These are phyloP conservation scores for Tardiomyces depauwii DNA, from an alignment of 1,139 yeast species.

Conservation along the genomic window DNA sequence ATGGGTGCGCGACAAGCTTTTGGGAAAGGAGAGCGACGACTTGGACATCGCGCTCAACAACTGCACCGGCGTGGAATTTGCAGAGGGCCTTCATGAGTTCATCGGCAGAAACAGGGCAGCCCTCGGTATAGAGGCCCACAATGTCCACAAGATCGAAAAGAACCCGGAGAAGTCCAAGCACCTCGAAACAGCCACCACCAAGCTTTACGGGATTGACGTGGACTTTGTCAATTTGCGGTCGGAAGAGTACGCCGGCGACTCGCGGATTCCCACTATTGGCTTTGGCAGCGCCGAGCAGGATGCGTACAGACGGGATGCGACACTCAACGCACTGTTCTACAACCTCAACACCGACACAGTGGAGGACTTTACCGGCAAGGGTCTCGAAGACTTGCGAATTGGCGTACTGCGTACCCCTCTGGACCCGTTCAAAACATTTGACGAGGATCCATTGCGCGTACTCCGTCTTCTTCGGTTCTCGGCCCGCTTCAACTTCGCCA, in stretches of 20 bases:
- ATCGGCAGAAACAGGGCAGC: conserved; percentile 27
- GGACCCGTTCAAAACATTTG: conserved; percentile 69
- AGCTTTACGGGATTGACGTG: conserved; percentile 64
- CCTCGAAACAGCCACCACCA: conserved; percentile 91
- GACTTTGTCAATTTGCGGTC: conserved; percentile 88
- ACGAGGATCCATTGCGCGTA: conserved; percentile 89
- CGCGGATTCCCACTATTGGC: conserved; percentile 58
- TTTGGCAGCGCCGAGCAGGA: conserved; percentile 91
- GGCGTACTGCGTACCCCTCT: conserved; percentile 84
- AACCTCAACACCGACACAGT: conserved; percentile 55
- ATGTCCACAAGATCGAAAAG: conserved; percentile 72
- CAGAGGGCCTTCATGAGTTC: conserved; percentile 49
- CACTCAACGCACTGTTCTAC: conserved; percentile 79
- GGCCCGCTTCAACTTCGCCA: conserved; percentile 55
- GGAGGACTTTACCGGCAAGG: conserved; percentile 76
- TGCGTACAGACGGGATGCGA: conserved; percentile 89
- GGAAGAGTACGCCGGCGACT: conserved; percentile 71
- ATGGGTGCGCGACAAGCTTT: conserved; percentile 92
- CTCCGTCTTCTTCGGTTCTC: conserved; percentile 80
- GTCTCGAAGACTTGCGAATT: conserved; percentile 53
- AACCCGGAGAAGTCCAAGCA: conserved; percentile 96
- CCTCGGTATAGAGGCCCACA: conserved; percentile 36
- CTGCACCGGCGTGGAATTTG: conserved; percentile 81
- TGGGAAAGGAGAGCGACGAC: conserved; percentile 74
- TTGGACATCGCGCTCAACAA: conserved; percentile 82